Conservation (phyloP, 2,329 filamentous ascomycete species). For the Fusarium odoratissimum region DNA sequence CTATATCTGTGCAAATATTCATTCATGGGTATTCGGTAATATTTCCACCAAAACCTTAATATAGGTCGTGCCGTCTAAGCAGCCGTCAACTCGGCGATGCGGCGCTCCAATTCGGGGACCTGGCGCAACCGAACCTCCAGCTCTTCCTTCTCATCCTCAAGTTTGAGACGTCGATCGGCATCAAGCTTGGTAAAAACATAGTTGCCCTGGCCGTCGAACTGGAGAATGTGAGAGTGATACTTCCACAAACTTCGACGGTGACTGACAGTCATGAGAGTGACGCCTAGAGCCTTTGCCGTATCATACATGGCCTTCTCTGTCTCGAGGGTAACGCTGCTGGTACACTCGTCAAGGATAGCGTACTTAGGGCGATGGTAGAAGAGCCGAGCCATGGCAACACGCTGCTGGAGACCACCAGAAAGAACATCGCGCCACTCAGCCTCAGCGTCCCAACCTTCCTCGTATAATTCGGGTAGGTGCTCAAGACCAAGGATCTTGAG, state of each 20-base stretch:
- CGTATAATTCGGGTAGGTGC: conserved; percentile 80
- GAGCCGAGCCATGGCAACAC: conserved; percentile 92
- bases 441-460: conserved; percentile 88
- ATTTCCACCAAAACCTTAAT: neutral
- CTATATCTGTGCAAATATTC: neutral
- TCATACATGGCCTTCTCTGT: conserved; percentile 98
- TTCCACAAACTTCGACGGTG: conserved; percentile 94
- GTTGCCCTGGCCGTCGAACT: conserved; percentile 94
- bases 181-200: conserved; percentile 92
- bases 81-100: conserved; percentile 80
- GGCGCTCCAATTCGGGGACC: conserved; percentile 87
- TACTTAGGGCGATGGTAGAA: conserved; percentile 95
- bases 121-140: conserved; percentile 86
- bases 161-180: conserved; percentile 82
- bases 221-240: conserved; percentile 93
- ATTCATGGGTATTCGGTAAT: conserved; percentile 9
- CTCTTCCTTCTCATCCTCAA: conserved; percentile 98
- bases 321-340: conserved; percentile 92
- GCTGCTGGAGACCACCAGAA: conserved; percentile 92
- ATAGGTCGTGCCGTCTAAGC: conserved; percentile 7
- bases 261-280: conserved; percentile 96
- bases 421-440: conserved; percentile 97
- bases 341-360: conserved; percentile 97
- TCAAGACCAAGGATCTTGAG: conserved; percentile 85
- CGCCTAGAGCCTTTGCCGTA: conserved; percentile 88